phyloP scores from a whole-genome alignment of 345 rosid species.

The Firmiana major region DNA sequence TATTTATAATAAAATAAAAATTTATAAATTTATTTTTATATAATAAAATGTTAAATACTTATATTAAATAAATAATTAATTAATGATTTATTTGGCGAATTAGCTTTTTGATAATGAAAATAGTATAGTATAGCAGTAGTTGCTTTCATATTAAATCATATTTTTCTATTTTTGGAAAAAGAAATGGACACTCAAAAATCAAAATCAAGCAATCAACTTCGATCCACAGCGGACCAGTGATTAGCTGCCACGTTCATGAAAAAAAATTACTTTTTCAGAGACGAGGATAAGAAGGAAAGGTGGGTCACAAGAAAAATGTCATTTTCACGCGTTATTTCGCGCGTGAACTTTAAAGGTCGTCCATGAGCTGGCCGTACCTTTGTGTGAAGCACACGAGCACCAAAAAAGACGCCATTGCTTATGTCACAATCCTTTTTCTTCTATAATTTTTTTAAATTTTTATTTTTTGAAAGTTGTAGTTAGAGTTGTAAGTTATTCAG shows the following conservation, averaged over 20 bases:
- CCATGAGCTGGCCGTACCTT: not conserved
- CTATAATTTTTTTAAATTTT: not conserved
- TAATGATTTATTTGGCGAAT: too few species aligned
- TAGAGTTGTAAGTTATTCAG: too few species aligned
- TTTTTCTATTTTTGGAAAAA: not conserved
- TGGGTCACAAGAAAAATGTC: not conserved
- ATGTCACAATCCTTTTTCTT: not conserved
- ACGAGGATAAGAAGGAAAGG: slow-evolving; percentile 18
- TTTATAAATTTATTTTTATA: too few species aligned
- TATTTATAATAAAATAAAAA: too few species aligned
- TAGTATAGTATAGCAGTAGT: too few species aligned
- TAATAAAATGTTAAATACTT: too few species aligned
- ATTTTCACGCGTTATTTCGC: not conserved
- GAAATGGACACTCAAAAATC: too few species aligned
- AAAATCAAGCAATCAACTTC: slow-evolving; percentile 9
- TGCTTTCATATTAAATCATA: not conserved
- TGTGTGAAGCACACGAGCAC: not conserved
- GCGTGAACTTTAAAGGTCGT: too few species aligned
- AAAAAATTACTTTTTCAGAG: not conserved
- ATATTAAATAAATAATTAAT: too few species aligned
- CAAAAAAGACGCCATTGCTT: slow-evolving; percentile 18
- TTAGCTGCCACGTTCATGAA: slow-evolving; percentile 23
- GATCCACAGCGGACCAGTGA: not conserved
- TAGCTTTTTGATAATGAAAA: too few species aligned
- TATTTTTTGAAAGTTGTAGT: too few species aligned